Base-by-base conservation (phyloP, 192 early-diverging fungal genomes). In the Backusella tuberculispora region DNA sequence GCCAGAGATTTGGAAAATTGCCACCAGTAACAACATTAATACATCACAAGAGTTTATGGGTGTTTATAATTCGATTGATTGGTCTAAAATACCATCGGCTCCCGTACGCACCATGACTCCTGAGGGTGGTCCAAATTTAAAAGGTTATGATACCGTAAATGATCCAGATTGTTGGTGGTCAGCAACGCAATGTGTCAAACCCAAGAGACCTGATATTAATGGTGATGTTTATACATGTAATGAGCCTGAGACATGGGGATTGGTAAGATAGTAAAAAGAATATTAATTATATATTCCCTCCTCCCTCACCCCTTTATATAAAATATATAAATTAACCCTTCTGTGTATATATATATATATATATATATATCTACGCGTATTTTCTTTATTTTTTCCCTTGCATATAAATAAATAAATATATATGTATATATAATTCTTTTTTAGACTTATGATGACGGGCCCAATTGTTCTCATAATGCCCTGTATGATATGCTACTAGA, bases 381-480 rank as follows among this genome's bases (percentile, higher is more conserved):
- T 46, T 0, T 60, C 26, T 60, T 10, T 8, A 14, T 46, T 2
- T 46, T 14, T 46, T 2, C 53, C 53, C 53, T 60, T 60, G 21
- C 53, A 60, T 60, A 69, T 44, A 45, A 46, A 46, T 15, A 47
- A 19, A 14, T 12, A n/a, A n/a, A 38, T 4, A 50, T 60, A 34
- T 42, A 42, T 19, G 46, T 34, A 0, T 63, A 45, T 40, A 41
- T 12, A 21, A 3, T 43, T 21, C 21, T 45, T n/a, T 34, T 60
- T 67, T 45, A 69, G 63, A 88, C 88, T 14, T 91, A 87, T 73
- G 90, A 91, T 80, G 90, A 91, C 78, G 90, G 90, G 0, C 90
- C 90, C 4, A 85, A 83, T 29, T 66, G 71, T 6, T 85, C 80
- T 21, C 81, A 83, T 40, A 73, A 77, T 19, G 76, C 79, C 2